These are phyloP conservation scores for Kodamaea lidongshanica DNA, from an alignment of 805 yeast genomes.

Conservation along the genomic window DNA sequence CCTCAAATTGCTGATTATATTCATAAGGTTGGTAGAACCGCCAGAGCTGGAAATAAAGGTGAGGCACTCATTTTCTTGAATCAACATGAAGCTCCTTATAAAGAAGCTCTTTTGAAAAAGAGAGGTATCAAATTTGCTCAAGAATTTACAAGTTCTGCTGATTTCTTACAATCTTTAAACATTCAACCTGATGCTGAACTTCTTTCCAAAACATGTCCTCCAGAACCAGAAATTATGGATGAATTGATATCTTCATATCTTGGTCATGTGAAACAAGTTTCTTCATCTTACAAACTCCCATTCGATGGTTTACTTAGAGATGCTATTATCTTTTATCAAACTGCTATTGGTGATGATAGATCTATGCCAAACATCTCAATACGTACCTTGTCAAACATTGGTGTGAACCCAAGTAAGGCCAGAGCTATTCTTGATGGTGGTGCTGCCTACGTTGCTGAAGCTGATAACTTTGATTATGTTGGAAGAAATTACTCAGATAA, in stretches of 20 bases:
- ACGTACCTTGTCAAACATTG: conserved; percentile 4
- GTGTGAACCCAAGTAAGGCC: conserved; percentile 4
- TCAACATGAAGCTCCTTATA: conserved; percentile 51
- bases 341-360: conserved; percentile 10
- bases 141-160: conserved; percentile 18
- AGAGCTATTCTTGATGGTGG: conserved; percentile 22
- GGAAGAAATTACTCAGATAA: conserved; percentile 9
- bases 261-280: conserved; percentile 24
- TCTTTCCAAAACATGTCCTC: conserved; percentile 12
- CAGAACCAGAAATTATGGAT: conserved; percentile 14
- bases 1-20: conserved; percentile 70
- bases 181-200: conserved; percentile 27
- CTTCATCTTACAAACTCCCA: conserved; percentile 16
- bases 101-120: conserved; percentile 39
- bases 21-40: conserved; percentile 95
- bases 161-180: conserved; percentile 1
- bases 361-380: conserved; percentile 1
- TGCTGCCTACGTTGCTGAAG: conserved; percentile 7
- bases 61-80: conserved; percentile 57
- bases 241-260: conserved; percentile 22
- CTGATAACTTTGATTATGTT: conserved; percentile 7
- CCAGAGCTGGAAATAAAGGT: conserved; percentile 83
- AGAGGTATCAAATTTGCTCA: conserved; percentile 52
- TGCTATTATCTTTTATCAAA: conserved; percentile 21
- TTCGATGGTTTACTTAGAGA: conserved; percentile 26